These are phyloP conservation scores for Fraxinus ornus DNA, from an alignment of 305 asterid species.

Conservation along the genomic window DNA sequence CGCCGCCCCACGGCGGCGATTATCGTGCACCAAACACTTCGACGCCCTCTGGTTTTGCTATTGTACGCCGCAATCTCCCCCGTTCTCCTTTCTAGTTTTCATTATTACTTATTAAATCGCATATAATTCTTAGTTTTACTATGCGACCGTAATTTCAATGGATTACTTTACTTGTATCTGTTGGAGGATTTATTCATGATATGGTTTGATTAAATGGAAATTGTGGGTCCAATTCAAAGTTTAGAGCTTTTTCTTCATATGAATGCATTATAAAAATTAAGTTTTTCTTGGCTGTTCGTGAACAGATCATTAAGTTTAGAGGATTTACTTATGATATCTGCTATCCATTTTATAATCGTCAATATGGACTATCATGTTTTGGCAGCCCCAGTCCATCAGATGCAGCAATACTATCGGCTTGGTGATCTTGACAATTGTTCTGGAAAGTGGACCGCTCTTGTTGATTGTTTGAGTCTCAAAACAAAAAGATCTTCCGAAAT, in stretches of 20 bases:
- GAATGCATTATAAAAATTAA: background rate
- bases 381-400: conserved; percentile 87
- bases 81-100: background rate
- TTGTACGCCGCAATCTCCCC: conserved; percentile 38
- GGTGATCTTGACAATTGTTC: conserved; percentile 78
- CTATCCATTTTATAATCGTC: background rate
- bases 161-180: background rate
- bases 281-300: background rate
- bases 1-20: conserved; percentile 39
- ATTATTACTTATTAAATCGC: background rate
- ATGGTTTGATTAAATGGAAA: background rate
- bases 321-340: background rate
- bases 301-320: background rate
- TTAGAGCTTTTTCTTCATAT: background rate
- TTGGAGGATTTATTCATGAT: background rate
- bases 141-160: background rate
- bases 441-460: conserved; percentile 59
- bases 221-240: background rate
- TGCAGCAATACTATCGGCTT: conserved; percentile 86
- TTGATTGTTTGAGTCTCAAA: conserved; percentile 78
- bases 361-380: conserved; percentile 23
- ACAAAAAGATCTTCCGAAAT: conserved; percentile 64
- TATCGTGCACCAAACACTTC: conserved; percentile 55
- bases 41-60: conserved; percentile 87
- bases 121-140: background rate